A percentile compares a stretch with the other conserved stretches of the same genome.
These are phyloP conservation scores for Oenanthe javanica DNA, from an alignment of 140 eudicot species.

Conservation along the genomic window DNA sequence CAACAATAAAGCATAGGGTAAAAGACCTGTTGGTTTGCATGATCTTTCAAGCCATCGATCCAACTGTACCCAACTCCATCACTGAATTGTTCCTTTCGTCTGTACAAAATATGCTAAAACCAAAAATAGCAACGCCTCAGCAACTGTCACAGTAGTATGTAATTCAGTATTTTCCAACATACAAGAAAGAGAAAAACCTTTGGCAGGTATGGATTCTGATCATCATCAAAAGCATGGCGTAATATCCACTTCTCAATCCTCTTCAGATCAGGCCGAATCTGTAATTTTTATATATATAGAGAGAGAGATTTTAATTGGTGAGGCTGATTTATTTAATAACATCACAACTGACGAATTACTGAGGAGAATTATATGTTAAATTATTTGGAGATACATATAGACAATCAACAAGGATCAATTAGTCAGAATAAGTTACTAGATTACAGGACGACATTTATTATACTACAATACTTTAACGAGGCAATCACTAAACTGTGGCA, in stretches of 20 bases:
- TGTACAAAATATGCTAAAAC: conserved; percentile 79
- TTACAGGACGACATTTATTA: not conserved
- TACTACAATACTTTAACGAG: not conserved
- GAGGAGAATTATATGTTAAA: not conserved
- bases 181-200: conserved; percentile 39
- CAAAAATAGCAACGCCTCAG: conserved; percentile 13
- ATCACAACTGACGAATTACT: too few relatives aligned
- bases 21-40: conserved; percentile 63
- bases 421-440: not conserved
- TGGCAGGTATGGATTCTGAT: conserved; percentile 77
- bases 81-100: conserved; percentile 96
- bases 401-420: not conserved
- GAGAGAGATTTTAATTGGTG: not conserved
- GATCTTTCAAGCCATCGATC: conserved; percentile 96
- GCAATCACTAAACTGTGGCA: not conserved
- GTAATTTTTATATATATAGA: conserved; percentile 5
- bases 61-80: conserved; percentile 99
- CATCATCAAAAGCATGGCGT: conserved; percentile 95
- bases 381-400: not conserved
- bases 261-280: conserved; percentile 75
- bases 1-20: not conserved
- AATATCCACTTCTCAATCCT: conserved; percentile 96
- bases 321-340: not conserved
- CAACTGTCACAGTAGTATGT: not conserved
- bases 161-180: not conserved